phyloP scores from a whole-genome alignment of 2,329 filamentous ascomycete genomes.

The Neopestalotiopsis sp. region DNA sequence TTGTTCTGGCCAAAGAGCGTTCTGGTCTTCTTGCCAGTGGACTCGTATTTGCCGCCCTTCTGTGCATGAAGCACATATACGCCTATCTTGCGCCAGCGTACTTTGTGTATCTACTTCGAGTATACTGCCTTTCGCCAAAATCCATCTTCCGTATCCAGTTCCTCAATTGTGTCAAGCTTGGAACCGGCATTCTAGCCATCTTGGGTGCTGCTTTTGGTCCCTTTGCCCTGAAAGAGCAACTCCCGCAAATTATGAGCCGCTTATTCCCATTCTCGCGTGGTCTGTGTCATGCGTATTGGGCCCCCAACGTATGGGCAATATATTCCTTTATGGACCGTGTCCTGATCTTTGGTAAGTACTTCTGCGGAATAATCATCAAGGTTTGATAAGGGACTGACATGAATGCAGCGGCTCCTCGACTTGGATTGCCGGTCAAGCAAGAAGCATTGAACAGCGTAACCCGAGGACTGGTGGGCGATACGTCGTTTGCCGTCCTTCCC shows the following conservation, averaged over 20 bases:
- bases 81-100: conserved; percentile 95
- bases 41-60: conserved; percentile 78
- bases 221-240: conserved; percentile 80
- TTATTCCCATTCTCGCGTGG: conserved; percentile 94
- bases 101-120: conserved; percentile 89
- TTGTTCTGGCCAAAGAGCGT: conserved; percentile 79
- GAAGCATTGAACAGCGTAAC: conserved; percentile 88
- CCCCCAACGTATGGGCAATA: conserved; percentile 94
- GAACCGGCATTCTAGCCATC: conserved; percentile 70
- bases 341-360: conserved; percentile 74
- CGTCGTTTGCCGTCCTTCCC: conserved; percentile 89
- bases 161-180: conserved; percentile 83
- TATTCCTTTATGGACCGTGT: conserved; percentile 90
- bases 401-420: conserved; percentile 73
- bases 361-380: not conserved
- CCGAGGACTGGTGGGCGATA: conserved; percentile 89
- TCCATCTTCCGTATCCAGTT: conserved; percentile 79
- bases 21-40: conserved; percentile 80
- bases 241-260: conserved; percentile 81
- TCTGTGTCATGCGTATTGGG: conserved; percentile 97
- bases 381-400: conserved; percentile 36
- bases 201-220: conserved; percentile 87
- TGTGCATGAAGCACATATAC: conserved; percentile 98
- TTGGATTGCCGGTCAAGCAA: conserved; percentile 75
- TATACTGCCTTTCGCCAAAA: conserved; percentile 82